Evolutionary conservation across 2,329 filamentous ascomycete genomes (phyloP), one percentile per base, ranked within the genome.

Genomic region (Fusarium succisae): DNA sequence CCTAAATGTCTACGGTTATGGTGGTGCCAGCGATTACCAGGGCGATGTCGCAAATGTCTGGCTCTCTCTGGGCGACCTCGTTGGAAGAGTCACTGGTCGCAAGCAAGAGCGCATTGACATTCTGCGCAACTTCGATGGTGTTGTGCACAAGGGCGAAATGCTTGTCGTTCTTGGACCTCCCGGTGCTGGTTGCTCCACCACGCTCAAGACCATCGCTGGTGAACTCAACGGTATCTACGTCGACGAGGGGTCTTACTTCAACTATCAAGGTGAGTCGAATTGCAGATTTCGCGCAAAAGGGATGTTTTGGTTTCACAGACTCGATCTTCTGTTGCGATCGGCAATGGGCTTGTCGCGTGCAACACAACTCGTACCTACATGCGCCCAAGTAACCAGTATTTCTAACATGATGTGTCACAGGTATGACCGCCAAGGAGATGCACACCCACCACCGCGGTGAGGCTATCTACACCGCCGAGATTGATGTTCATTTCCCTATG

Each of bases 381-480:
- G 59, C 61, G 32, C 50, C 14, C 35, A 24, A 22, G 45, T n/a
- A 26, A 41, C 37, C 20, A 53, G 45, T 48, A 32, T 73, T 62
- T 41, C 59, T 69, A 66, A 81, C 63, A 75, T 43, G 32, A 28
- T 20, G 47, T 32, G 28, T 32, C 43, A 66, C 69, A 87, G 90
- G 91, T 75, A 87, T 94, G 77, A 85, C 89, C 6, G 88, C 93
- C 63, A 84, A 93, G 78, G 89, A 94, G 79, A 96, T 96, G 93
- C 90, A 93, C 83, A 90, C 89, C 17, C 86, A 89, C 70, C 95
- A 96, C 84, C 91, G 93, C 35, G 94, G 94, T 74, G 94, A 97
- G 83, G 93, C 93, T 70, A 95, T 96, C 80, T 96, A 96, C 83
- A 95, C 93, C 0, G 93, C 93, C 67, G 94, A 96, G 81, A 91